Percentiles rank a stretch among this genome's conserved stretches.
Evolutionary conservation across 345 rosid species (phyloP).

Genomic region (Barbarea vulgaris): DNA sequence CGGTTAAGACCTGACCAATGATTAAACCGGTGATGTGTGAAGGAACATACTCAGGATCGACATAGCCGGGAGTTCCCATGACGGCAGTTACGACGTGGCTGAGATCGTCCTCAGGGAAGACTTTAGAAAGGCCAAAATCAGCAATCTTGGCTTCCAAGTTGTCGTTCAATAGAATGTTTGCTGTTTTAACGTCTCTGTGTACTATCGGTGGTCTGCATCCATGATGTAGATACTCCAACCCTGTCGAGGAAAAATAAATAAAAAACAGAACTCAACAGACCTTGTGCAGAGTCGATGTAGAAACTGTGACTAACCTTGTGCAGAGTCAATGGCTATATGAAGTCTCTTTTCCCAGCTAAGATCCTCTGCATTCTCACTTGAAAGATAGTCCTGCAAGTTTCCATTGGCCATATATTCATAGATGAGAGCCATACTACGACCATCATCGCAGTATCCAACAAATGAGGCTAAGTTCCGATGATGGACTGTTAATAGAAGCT

Average conservation of each 20-base stretch:
- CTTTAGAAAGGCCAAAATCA: conserved; percentile 53
- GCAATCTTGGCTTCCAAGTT: conserved; percentile 54
- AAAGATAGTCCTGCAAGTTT: conserved; percentile 45
- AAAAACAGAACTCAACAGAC: conserved; percentile 37
- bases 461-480: conserved; percentile 52
- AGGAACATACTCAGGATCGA: conserved; percentile 42
- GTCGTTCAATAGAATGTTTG: conserved; percentile 43
- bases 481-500: conserved; percentile 52
- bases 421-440: conserved; percentile 46
- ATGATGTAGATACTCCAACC: conserved; percentile 44
- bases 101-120: conserved; percentile 42
- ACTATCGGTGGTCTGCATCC: conserved; percentile 46
- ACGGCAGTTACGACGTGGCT: conserved; percentile 44
- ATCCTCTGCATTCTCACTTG: conserved; percentile 39
- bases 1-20: neutral
- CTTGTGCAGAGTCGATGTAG: conserved; percentile 65
- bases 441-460: conserved; percentile 56
- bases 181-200: conserved; percentile 47
- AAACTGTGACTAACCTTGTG: conserved; percentile 53
- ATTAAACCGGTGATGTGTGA: neutral
- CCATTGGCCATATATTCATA: conserved; percentile 63
- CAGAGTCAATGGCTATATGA: conserved; percentile 57
- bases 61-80: conserved; percentile 51
- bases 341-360: conserved; percentile 63
- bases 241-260: neutral